Evolutionary conservation across 2,329 filamentous ascomycete genomes (phyloP).

Genomic region (Dryadomyces quercus-mongolicae): DNA sequence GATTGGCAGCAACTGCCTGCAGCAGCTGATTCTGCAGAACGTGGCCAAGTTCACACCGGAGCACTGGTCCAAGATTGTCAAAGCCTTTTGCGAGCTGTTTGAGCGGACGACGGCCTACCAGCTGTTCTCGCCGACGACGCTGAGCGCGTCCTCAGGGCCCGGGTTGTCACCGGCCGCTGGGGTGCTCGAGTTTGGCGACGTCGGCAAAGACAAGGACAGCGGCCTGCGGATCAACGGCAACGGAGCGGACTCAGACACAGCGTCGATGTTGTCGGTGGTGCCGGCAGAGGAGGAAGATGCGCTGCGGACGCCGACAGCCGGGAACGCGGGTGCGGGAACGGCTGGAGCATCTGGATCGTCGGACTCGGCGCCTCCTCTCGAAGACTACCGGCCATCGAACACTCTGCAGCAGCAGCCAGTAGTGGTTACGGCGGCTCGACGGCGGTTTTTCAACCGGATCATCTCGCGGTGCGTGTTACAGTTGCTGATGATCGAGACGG

Average conservation of each 20-base stretch:
- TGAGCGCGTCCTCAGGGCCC: constrained; percentile 32
- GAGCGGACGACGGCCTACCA: constrained; percentile 90
- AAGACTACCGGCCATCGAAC: constrained; percentile 75
- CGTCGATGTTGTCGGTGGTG: constrained; percentile 16
- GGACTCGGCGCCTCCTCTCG: constrained; percentile 34
- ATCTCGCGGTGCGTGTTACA: constrained; percentile 97
- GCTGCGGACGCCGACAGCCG: constrained; percentile 13
- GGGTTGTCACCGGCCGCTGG: constrained; percentile 36
- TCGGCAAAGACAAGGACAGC: constrained; percentile 5
- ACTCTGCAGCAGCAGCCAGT: constrained; percentile 77
- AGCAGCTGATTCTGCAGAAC: constrained; percentile 93
- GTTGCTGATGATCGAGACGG: constrained; percentile 97
- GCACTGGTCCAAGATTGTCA: constrained; percentile 92
- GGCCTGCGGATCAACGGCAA: constrained; percentile 45
- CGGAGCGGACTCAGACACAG: constrained; percentile 23
- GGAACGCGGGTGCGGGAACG: constrained; percentile 22
- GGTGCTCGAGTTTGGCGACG: constrained; percentile 37
- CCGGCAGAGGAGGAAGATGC: constrained; percentile 23
- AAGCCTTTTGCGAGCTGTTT: constrained; percentile 91
- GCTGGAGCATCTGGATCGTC: constrained; percentile 16
- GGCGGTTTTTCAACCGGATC: constrained; percentile 97
- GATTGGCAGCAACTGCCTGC: constrained; percentile 95
- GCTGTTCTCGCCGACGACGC: constrained; percentile 72
- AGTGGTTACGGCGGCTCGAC: constrained; percentile 81
- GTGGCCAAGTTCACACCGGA: constrained; percentile 78